A percentile compares a stretch with the other conserved stretches of the same genome.
Evolutionary conservation across 768 basidiomycete genomes (phyloP).

Genomic region (Jaapia argillacea): DNA sequence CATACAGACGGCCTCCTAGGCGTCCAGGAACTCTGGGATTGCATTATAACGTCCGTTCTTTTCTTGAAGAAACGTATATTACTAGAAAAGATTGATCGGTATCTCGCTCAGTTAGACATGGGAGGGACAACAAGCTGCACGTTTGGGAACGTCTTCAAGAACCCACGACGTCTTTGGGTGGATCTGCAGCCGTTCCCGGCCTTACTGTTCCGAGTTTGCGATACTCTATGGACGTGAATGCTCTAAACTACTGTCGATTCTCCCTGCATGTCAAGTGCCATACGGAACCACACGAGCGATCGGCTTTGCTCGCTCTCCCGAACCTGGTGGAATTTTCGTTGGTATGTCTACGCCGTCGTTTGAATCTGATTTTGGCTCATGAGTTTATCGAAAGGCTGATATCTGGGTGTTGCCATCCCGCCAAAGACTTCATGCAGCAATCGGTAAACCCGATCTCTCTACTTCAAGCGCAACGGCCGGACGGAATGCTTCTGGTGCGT

Average conservation of each 20-base stretch:
- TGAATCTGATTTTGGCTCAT: background rate
- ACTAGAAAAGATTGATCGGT: slow-evolving; percentile 1
- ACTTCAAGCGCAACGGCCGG: slow-evolving; percentile 25
- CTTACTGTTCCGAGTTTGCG: slow-evolving; percentile 38
- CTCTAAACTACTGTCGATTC: slow-evolving; percentile 90
- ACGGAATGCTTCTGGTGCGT: slow-evolving; percentile 37
- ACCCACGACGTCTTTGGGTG: slow-evolving; percentile 32
- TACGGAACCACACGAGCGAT: slow-evolving; percentile 9
- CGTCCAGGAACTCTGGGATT: slow-evolving; percentile 60
- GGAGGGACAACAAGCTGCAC: slow-evolving; percentile 79
- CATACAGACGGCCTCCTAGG: slow-evolving; percentile 74
- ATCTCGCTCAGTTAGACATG: slow-evolving; percentile 43
- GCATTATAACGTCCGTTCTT: slow-evolving; percentile 66
- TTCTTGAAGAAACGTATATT: background rate
- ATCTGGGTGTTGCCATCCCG: slow-evolving; percentile 70
- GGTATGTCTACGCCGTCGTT: slow-evolving; percentile 27
- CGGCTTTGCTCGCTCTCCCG: slow-evolving; percentile 67
- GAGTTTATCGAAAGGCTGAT: slow-evolving; percentile 50
- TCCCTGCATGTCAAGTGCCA: slow-evolving; percentile 59
- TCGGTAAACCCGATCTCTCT: slow-evolving; percentile 46
- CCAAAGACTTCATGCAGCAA: slow-evolving; percentile 71
- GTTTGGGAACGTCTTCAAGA: slow-evolving; percentile 53
- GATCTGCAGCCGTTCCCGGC: slow-evolving; percentile 42
- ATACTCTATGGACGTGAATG: slow-evolving; percentile 82
- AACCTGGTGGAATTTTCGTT: slow-evolving; percentile 84